phyloP scores from a whole-genome alignment of 768 basidiomycete species.

The Auriscalpium microsporum region DNA sequence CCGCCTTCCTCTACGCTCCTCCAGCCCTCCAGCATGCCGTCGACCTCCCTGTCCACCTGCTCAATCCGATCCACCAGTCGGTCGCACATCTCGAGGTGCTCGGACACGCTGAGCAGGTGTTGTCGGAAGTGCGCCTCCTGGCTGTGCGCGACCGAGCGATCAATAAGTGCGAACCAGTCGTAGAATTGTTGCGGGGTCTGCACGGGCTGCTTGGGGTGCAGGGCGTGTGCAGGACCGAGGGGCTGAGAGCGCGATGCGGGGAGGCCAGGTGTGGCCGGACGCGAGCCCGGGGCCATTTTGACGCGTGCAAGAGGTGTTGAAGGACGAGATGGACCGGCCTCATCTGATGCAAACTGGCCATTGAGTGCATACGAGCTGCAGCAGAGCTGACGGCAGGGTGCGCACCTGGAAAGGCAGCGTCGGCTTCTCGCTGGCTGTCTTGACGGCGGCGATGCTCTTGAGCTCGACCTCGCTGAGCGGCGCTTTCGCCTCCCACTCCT shows the following conservation, averaged over 20 bases:
- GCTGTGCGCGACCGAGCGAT: conserved; percentile 82
- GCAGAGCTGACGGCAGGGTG: neutral
- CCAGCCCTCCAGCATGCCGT: conserved; percentile 79
- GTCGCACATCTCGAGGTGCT: conserved; percentile 75
- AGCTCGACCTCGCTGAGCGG: conserved; percentile 65
- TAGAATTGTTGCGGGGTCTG: conserved; percentile 93
- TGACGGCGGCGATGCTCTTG: conserved; percentile 55
- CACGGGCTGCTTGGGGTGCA: conserved; percentile 72
- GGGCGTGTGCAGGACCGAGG: conserved; percentile 32
- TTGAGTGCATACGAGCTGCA: neutral
- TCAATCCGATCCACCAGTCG: conserved; percentile 61
- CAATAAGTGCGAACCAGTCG: conserved; percentile 90
- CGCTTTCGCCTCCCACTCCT: conserved; percentile 87
- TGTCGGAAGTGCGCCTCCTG: conserved; percentile 90
- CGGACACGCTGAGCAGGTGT: conserved; percentile 68
- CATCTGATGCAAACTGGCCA: conserved; percentile 33
- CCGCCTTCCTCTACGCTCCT: conserved; percentile 88
- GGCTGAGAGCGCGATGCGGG: conserved; percentile 7
- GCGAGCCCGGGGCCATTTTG: conserved; percentile 17
- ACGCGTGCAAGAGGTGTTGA: conserved; percentile 33
- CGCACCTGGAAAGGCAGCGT: conserved; percentile 65
- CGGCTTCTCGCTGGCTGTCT: conserved; percentile 52
- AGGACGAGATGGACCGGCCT: conserved; percentile 36
- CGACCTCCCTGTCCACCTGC: conserved; percentile 65
- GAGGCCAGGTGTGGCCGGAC: conserved; percentile 20